A percentile compares a stretch with the other conserved stretches of the same genome.
phyloP scores from a whole-genome alignment of 2,329 filamentous ascomycete genomes.

The Lasiodiplodia hormozganensis region DNA sequence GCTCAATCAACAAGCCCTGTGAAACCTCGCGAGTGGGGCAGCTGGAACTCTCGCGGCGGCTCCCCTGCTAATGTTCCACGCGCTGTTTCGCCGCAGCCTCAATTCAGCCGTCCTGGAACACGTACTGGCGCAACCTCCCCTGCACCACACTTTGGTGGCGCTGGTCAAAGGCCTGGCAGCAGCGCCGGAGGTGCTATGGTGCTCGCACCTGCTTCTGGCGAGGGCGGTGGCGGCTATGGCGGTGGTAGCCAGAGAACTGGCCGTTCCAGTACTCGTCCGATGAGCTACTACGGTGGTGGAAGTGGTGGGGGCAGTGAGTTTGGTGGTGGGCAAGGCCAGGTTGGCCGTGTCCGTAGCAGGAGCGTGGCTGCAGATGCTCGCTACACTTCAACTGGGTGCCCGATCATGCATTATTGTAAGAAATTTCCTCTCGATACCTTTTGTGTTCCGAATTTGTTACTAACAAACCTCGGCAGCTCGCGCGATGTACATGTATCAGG shows the following conservation, averaged over 20 bases:
- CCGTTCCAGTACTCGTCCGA: constrained; percentile 43
- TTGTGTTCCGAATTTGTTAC: not conserved
- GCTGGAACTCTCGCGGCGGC: constrained; percentile 40
- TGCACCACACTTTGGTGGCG: constrained; percentile 32
- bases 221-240: constrained; percentile 43
- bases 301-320: constrained; percentile 40
- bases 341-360: constrained; percentile 70
- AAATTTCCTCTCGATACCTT: constrained; percentile 35
- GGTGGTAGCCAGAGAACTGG: constrained; percentile 49
- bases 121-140: constrained; percentile 20
- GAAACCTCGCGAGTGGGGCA: constrained; percentile 44
- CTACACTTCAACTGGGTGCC: constrained; percentile 77
- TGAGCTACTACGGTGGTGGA: constrained; percentile 51
- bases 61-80: constrained; percentile 50
- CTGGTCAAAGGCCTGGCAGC: constrained; percentile 56
- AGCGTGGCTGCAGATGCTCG: constrained; percentile 73
- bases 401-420: constrained; percentile 94
- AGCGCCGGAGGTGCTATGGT: constrained; percentile 52
- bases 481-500: constrained; percentile 91
- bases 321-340: constrained; percentile 38
- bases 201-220: constrained; percentile 47
- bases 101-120: constrained; percentile 51
- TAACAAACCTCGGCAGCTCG: constrained; percentile 67
- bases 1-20: constrained; percentile 50
- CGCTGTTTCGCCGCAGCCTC: constrained; percentile 60